A percentile compares a stretch with the other conserved stretches of the same genome.
These are phyloP conservation scores for Xylaria sp. DNA, from an alignment of 2,329 filamentous ascomycete genomes.

Conservation along the genomic window DNA sequence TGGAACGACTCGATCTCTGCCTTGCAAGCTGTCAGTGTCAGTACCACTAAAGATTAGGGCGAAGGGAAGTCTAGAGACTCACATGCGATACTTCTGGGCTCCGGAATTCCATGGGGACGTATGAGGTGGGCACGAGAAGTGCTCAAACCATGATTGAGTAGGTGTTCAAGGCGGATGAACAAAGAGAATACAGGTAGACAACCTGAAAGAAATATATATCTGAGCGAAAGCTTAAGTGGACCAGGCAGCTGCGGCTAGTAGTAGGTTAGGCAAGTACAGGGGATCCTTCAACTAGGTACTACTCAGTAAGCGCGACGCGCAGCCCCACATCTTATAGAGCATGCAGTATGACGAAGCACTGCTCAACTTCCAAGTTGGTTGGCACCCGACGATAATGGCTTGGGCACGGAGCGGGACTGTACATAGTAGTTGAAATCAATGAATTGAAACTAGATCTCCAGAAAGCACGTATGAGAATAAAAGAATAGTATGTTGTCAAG, in stretches of 20 bases:
- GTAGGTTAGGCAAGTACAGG: too few relatives aligned
- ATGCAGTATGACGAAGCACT: not conserved
- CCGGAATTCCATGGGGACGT: constrained; percentile 28
- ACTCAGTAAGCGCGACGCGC: not conserved
- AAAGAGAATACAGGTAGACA: not conserved
- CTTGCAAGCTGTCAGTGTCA: constrained; percentile 48
- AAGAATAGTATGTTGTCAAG: not conserved
- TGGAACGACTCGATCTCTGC: constrained; percentile 66
- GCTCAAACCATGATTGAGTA: too few relatives aligned
- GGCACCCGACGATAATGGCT: too few relatives aligned
- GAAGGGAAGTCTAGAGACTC: constrained; percentile 15
- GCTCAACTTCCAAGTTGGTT: too few relatives aligned
- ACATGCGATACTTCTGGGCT: constrained; percentile 49
- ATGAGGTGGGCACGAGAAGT: constrained; percentile 32
- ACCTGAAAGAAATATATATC: not conserved
- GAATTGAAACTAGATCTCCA: not conserved
- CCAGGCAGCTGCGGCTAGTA: not conserved
- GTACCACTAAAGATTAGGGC: not conserved
- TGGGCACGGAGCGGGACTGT: too few relatives aligned
- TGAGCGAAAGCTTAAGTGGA: constrained; percentile 14
- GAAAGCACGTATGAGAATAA: not conserved
- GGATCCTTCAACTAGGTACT: not conserved
- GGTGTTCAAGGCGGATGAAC: not conserved
- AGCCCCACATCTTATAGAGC: constrained; percentile 11
- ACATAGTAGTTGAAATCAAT: too few relatives aligned